A percentile compares a stretch with the other conserved stretches of the same genome.
phyloP scores from a whole-genome alignment of 371 early-diverging fungal genomes.

The Cladochytrium tenue region DNA sequence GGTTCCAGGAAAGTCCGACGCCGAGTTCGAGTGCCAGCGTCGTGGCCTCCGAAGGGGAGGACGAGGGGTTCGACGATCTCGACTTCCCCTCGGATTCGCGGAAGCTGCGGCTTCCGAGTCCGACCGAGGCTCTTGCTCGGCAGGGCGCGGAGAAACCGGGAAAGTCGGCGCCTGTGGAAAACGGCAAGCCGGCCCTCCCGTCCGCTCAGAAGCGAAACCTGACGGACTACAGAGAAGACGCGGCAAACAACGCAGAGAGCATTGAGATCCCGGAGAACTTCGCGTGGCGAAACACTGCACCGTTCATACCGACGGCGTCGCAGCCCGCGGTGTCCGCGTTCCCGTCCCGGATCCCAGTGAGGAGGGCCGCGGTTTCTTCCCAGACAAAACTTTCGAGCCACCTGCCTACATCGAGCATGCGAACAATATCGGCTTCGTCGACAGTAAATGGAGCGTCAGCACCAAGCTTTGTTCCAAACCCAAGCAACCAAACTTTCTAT shows the following conservation, averaged over 20 bases:
- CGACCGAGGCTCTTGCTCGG: background rate
- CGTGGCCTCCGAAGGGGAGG: slow-evolving; percentile 39
- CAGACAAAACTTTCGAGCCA: no score
- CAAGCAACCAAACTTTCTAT: slow-evolving; percentile 12
- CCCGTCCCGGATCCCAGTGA: no score
- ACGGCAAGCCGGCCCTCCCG: background rate
- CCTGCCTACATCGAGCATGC: no score
- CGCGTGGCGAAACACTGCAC: slow-evolving; percentile 3
- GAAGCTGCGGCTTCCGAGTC: slow-evolving; percentile 1
- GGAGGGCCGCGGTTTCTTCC: no score
- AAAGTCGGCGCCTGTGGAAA: background rate
- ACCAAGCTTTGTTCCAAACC: slow-evolving; percentile 6
- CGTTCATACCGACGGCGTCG: background rate
- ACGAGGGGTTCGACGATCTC: slow-evolving; percentile 48
- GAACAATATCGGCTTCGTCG: no score
- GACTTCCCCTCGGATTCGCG: slow-evolving; percentile 32
- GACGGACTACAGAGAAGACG: slow-evolving; percentile 1
- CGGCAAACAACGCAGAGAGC: background rate
- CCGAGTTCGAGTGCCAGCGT: slow-evolving; percentile 41
- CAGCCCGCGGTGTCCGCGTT: background rate
- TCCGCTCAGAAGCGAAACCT: background rate
- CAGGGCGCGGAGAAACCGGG: background rate
- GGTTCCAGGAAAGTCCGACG: slow-evolving; percentile 31
- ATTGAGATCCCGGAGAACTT: slow-evolving; percentile 26
- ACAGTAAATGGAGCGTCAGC: no score